Conservation (phyloP, 2,329 filamentous ascomycete genomes). For the Colletotrichum incanum region DNA sequence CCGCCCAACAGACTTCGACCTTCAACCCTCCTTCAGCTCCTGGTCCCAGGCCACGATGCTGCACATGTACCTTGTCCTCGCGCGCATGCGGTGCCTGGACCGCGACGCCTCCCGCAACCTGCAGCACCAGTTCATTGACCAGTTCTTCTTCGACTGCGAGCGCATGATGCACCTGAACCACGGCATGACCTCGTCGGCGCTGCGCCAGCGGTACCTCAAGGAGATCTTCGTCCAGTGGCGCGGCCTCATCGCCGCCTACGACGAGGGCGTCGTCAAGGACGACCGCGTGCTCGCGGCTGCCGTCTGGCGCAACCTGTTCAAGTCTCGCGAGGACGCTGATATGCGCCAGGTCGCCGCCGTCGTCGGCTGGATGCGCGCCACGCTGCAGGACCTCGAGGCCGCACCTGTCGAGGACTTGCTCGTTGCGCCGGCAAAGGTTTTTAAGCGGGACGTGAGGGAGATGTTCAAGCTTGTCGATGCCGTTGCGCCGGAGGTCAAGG, state of each 20-base stretch:
- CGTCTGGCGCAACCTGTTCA: slow-evolving; percentile 95
- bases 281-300: slow-evolving; percentile 86
- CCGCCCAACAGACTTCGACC: slow-evolving; percentile 75
- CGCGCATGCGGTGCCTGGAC: slow-evolving; percentile 85
- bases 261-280: slow-evolving; percentile 83
- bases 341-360: slow-evolving; percentile 66
- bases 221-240: slow-evolving; percentile 96
- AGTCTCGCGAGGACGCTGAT: slow-evolving; percentile 72
- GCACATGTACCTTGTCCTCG: slow-evolving; percentile 93
- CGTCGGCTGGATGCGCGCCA: slow-evolving; percentile 70
- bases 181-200: slow-evolving; percentile 72
- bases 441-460: slow-evolving; percentile 59
- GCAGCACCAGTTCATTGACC: slow-evolving; percentile 93
- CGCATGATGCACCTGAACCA: slow-evolving; percentile 87
- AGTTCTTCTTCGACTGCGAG: slow-evolving; percentile 94
- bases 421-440: slow-evolving; percentile 56
- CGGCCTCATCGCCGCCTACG: slow-evolving; percentile 86
- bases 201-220: slow-evolving; percentile 80
- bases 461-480: slow-evolving; percentile 58
- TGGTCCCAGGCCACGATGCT: slow-evolving; percentile 98
- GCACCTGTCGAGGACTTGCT: slow-evolving; percentile 63
- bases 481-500: slow-evolving; percentile 44
- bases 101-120: slow-evolving; percentile 79
- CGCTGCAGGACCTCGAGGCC: slow-evolving; percentile 64
- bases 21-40: slow-evolving; percentile 90